These are phyloP conservation scores for Dothistroma pini DNA, from an alignment of 2,329 filamentous ascomycete genomes.

Conservation along the genomic window DNA sequence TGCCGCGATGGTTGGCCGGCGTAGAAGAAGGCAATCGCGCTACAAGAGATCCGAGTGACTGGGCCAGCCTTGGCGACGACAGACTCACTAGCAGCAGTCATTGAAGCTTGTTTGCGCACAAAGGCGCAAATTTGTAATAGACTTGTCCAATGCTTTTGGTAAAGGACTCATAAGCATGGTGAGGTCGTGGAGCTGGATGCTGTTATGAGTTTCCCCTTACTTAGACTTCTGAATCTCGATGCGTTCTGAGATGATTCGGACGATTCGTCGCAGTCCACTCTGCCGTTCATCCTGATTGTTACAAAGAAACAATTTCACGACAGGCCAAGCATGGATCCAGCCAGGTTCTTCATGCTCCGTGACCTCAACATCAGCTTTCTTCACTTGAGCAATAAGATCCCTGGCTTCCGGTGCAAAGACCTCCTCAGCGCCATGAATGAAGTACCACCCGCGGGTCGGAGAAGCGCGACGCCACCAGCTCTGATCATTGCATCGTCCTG, in stretches of 20 bases:
- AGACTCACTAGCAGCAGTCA: too few relatives aligned
- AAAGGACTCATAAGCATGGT: too few relatives aligned
- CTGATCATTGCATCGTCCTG: constrained; percentile 64
- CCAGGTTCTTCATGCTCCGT: constrained; percentile 58
- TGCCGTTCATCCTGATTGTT: constrained; percentile 45
- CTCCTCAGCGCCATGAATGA: constrained; percentile 73
- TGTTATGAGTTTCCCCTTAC: too few relatives aligned
- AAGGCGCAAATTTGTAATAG: too few relatives aligned
- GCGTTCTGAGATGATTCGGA: constrained; percentile 27
- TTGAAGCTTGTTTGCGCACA: too few relatives aligned
- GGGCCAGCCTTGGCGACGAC: too few relatives aligned
- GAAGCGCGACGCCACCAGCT: constrained; percentile 64
- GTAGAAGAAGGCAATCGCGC: too few relatives aligned
- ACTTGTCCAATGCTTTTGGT: too few relatives aligned
- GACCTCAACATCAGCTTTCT: constrained; percentile 53
- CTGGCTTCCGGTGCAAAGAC: constrained; percentile 70
- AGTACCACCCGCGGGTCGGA: constrained; percentile 63
- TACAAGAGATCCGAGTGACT: too few relatives aligned
- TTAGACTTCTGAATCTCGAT: constrained; percentile 16
- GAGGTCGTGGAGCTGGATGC: too few relatives aligned
- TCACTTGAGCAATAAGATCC: constrained; percentile 55
- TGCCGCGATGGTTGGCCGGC: too few relatives aligned
- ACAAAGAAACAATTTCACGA: constrained; percentile 59
- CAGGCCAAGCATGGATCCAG: constrained; percentile 78
- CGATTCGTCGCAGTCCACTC: constrained; percentile 46